Evolutionary conservation across 306 rosid species (phyloP).

Genomic region (Pueraria montana): DNA sequence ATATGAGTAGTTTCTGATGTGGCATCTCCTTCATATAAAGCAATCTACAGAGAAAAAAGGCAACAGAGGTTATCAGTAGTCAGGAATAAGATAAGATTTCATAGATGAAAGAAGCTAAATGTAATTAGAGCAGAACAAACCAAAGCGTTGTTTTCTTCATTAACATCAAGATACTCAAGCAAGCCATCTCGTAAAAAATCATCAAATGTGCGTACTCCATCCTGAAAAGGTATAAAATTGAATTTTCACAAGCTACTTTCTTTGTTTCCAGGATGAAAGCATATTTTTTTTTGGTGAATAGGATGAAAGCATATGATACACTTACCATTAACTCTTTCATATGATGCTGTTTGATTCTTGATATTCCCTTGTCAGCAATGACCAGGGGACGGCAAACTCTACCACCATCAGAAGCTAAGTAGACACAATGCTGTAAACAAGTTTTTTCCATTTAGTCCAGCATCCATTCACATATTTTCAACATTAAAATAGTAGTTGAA

Average conservation of each 20-base stretch:
- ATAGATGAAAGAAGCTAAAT: conserved; percentile 30
- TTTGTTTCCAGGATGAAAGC: conserved; percentile 35
- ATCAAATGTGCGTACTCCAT: conserved; percentile 85
- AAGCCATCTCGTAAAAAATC: conserved; percentile 88
- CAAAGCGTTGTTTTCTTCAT: conserved; percentile 95
- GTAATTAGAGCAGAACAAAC: conserved; percentile 58
- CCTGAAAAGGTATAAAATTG: conserved; percentile 61
- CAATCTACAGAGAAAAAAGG: conserved; percentile 64
- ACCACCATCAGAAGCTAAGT: conserved; percentile 98
- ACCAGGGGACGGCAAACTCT: conserved; percentile 98
- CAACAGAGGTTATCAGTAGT: conserved; percentile 12
- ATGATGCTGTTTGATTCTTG: conserved; percentile 87
- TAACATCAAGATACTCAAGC: conserved; percentile 97
- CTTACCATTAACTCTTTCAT: conserved; percentile 91
- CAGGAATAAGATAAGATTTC: conserved; percentile 29
- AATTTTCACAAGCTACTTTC: conserved; percentile 37
- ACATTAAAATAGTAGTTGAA: background rate
- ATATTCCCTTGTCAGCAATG: conserved; percentile 87
- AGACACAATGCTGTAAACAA: conserved; percentile 75
- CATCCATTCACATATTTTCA: conserved; percentile 11
- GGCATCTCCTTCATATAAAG: conserved; percentile 87
- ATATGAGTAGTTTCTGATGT: conserved; percentile 79
- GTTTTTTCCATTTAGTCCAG: conserved; percentile 35
- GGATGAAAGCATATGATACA: conserved; percentile 24
- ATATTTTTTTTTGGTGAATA: too few relatives aligned